Base-by-base conservation (phyloP, 768 basidiomycete species). In the Amanita pallidorosea region DNA sequence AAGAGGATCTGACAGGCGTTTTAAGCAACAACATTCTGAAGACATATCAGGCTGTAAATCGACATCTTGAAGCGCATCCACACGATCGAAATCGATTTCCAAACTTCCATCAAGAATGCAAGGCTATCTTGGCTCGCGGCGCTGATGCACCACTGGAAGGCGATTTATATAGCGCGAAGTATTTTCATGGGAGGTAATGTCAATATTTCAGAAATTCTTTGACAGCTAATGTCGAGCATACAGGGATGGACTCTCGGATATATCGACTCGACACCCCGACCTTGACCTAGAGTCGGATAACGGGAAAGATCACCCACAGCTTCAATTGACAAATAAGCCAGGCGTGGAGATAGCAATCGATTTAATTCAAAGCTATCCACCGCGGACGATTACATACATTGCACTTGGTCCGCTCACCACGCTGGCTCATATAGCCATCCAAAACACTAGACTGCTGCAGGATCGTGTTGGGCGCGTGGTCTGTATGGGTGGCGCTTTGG, bases 401-500 rank as follows among this genome's bases (percentile, higher is more conserved):
- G 79, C 73, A 7, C 72, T 91, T 6, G 87, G 86, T 1, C 84
- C 87, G 38, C 72, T 88, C 49, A 94, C 91, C 9, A 91, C 85
- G 58, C 72, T 97, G 29, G 88, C 89, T 1, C 67, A 70, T 31
- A 70, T 87, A 53, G 67, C 88, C 62, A 74, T 73, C 6, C 57
- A 69, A 38, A 74, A 88, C 56, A 71, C 75, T 8, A 61, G 68
- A 33, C 67, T 74, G 9, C 69, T 92, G 27, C 65, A 66, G 7
- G 65, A 74, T 11, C 77, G 77, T 38, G 76, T 90, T 25, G 88
- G 82, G 4, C 75, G 82, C n/a, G 68, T 97, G 7, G 67, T 93
- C 18, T 83, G 81, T 62, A 95, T 97, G 91, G 93, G 93, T n/a
- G 93, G 91, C 12, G 86, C 91, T 2, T 63, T 97, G 20, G 90